Conservation (phyloP, 768 basidiomycete genomes). For the Macrolepiota dolichaula region DNA sequence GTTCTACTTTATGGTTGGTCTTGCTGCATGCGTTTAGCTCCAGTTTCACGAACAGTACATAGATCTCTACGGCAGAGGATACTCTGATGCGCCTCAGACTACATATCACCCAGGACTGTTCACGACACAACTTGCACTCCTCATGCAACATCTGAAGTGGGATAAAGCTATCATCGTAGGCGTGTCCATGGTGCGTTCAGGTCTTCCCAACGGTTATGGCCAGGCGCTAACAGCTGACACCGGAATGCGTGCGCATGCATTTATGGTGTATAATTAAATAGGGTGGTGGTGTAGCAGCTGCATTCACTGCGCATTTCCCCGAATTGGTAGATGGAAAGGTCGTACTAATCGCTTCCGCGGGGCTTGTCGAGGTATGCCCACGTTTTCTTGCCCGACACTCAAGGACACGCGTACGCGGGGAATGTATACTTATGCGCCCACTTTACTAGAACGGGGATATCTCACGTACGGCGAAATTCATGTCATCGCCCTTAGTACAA, state of each 20-base stretch:
- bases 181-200: constrained; percentile 64
- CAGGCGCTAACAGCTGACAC: background rate
- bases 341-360: constrained; percentile 65
- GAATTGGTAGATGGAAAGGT: constrained; percentile 64
- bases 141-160: constrained; percentile 80
- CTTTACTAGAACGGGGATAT: constrained; percentile 53
- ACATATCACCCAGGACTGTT: constrained; percentile 65
- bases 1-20: constrained; percentile 70
- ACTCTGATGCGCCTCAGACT: constrained; percentile 74
- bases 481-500: constrained; percentile 76
- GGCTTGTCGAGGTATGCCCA: constrained; percentile 57
- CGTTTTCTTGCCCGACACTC: background rate
- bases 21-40: background rate
- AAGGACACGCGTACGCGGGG: background rate
- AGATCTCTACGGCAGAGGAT: constrained; percentile 84
- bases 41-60: background rate
- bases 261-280: constrained; percentile 21
- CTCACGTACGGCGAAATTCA: constrained; percentile 71
- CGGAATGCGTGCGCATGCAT: background rate
- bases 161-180: constrained; percentile 61
- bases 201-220: background rate
- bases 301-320: constrained; percentile 71
- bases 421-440: background rate
- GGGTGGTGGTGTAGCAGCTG: constrained; percentile 73
- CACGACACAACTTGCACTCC: constrained; percentile 75